Evolutionary conservation across 2,329 filamentous ascomycete species (phyloP).

Genomic region (Ophiostoma tasmaniense): DNA sequence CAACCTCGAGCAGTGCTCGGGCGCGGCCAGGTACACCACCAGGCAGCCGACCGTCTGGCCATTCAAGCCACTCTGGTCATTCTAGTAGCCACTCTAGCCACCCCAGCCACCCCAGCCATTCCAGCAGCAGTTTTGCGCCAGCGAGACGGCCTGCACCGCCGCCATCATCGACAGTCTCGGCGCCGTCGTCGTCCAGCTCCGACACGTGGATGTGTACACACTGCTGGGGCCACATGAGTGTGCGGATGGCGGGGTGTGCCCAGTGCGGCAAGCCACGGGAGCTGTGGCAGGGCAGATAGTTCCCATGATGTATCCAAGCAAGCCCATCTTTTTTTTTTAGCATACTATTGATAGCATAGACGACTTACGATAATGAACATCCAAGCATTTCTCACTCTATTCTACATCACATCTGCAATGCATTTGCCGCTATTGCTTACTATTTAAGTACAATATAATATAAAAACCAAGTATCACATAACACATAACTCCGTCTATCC

Average conservation of each 20-base stretch:
- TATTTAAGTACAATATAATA: neutral
- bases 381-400: neutral
- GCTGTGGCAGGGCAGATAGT: constrained; percentile 10
- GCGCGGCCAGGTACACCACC: constrained; percentile 1
- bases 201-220: constrained; percentile 42
- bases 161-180: neutral
- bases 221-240: constrained; percentile 44
- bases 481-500: neutral
- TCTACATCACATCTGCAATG: neutral
- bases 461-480: neutral
- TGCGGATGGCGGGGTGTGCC: constrained; percentile 50
- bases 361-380: constrained; percentile 4
- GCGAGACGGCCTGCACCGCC: neutral
- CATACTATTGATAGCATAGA: neutral
- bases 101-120: neutral
- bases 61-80: neutral
- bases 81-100: neutral
- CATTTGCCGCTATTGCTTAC: neutral
- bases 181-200: neutral
- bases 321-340: neutral
- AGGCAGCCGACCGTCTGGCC: neutral
- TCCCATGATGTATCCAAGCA: neutral
- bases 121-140: neutral
- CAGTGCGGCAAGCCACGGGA: constrained; percentile 48
- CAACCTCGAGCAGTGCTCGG: constrained; percentile 5